Conservation (phyloP, 2,329 filamentous ascomycete genomes). For the Diaporthe vaccinii region DNA sequence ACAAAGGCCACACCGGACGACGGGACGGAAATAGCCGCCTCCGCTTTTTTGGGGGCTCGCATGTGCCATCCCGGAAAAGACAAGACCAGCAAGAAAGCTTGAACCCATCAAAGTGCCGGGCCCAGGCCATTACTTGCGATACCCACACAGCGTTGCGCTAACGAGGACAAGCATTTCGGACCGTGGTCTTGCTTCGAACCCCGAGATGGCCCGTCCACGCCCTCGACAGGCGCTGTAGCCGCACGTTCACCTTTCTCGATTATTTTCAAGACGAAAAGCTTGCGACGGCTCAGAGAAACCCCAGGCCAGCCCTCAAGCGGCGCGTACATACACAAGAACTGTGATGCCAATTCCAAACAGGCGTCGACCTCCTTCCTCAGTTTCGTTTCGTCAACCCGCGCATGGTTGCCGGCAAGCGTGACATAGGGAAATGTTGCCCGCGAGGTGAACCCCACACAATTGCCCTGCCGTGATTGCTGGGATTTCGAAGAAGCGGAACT, state of each 20-base stretch:
- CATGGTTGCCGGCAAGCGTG: background rate
- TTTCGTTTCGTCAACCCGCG: background rate
- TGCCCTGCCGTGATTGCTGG: constrained; percentile 3
- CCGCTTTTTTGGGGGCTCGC: background rate
- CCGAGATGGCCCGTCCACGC: too few relatives aligned
- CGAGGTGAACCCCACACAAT: background rate
- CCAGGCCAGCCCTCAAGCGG: background rate
- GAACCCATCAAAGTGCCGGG: constrained; percentile 8
- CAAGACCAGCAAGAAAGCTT: background rate
- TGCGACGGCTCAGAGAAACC: background rate
- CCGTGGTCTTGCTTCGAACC: background rate
- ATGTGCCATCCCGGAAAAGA: background rate
- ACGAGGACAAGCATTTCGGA: constrained; percentile 11
- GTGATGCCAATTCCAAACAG: background rate
- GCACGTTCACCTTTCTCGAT: too few relatives aligned
- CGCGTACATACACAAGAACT: background rate
- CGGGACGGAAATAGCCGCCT: background rate
- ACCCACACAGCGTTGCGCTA: constrained; percentile 4
- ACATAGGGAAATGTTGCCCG: background rate
- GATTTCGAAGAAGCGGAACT: background rate
- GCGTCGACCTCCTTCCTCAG: background rate
- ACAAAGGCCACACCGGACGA: background rate
- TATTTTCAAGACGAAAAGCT: background rate
- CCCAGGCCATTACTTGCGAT: background rate
- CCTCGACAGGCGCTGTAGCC: background rate